These are phyloP conservation scores for Herpotrichia juniperi DNA, from an alignment of 2,329 filamentous ascomycete species.

Conservation along the genomic window DNA sequence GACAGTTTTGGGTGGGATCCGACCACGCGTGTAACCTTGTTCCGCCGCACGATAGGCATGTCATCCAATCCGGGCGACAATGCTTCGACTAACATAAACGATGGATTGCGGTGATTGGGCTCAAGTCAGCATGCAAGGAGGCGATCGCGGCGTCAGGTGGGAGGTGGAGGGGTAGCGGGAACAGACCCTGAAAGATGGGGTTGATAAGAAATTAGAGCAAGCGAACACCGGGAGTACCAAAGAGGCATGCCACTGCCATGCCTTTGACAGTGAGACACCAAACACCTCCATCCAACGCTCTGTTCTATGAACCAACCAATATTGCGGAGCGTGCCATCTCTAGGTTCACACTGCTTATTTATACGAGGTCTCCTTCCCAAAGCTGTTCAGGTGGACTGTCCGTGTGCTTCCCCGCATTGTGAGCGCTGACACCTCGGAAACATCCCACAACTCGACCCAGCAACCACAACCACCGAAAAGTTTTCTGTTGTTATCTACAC, in stretches of 20 bases:
- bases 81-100: neutral
- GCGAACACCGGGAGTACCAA: neutral
- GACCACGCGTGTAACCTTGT: slow-evolving; percentile 1
- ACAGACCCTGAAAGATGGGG: slow-evolving; percentile 3
- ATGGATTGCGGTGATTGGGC: neutral
- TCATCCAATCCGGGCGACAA: slow-evolving; percentile 14
- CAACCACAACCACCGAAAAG: neutral
- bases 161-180: neutral
- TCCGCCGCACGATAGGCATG: neutral
- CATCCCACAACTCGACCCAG: neutral
- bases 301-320: neutral
- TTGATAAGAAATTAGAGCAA: slow-evolving; percentile 11
- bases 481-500: neutral
- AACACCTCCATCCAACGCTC: neutral
- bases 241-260: neutral
- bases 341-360: neutral
- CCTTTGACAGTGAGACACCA: neutral
- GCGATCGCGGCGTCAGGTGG: neutral
- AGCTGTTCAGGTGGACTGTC: neutral
- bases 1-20: neutral
- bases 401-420: neutral
- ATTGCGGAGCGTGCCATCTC: neutral
- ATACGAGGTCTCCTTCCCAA: slow-evolving; percentile 1
- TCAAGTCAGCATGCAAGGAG: neutral
- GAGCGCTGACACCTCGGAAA: neutral